Percentiles rank a stretch among this genome's conserved stretches.
Conservation (phyloP, 169 alveolate species). For the Cryptosporidium viatorum region DNA sequence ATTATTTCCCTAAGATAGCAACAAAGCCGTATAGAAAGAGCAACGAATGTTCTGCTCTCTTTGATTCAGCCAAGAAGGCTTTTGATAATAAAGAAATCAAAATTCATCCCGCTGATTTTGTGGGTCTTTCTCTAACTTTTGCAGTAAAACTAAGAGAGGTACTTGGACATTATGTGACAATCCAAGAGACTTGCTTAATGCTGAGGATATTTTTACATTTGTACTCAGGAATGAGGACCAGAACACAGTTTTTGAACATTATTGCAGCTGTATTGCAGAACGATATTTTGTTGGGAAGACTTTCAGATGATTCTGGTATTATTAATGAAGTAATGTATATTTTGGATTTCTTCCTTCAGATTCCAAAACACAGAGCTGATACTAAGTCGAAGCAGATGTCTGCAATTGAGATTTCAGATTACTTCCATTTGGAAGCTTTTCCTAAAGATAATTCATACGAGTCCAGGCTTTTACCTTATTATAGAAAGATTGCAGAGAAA, state of each 20-base stretch:
- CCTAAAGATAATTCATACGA: slow-evolving; percentile 68
- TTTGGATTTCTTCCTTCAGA: slow-evolving; percentile 17
- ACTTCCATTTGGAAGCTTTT: slow-evolving; percentile 28
- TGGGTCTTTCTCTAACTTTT: slow-evolving; percentile 40
- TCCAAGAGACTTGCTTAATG: slow-evolving; percentile 60
- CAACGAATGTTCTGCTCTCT: slow-evolving; percentile 56
- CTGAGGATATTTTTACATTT: slow-evolving; percentile 45
- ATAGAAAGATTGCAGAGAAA: slow-evolving; percentile 16
- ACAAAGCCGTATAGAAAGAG: slow-evolving; percentile 56
- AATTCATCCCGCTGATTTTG: slow-evolving; percentile 35
- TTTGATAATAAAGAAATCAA: slow-evolving; percentile 9
- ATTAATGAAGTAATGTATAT: neutral
- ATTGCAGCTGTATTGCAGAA: slow-evolving; percentile 66
- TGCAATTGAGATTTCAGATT: slow-evolving; percentile 22
- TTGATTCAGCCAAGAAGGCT: slow-evolving; percentile 54
- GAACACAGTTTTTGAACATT: slow-evolving; percentile 46
- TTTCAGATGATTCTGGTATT: slow-evolving; percentile 4
- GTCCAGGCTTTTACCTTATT: slow-evolving; percentile 46
- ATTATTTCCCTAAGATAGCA: slow-evolving; percentile 52
- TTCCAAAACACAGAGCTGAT: slow-evolving; percentile 61
- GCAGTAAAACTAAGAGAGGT: slow-evolving; percentile 36
- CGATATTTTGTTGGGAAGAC: slow-evolving; percentile 43
- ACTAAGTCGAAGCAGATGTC: slow-evolving; percentile 49
- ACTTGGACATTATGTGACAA: slow-evolving; percentile 29
- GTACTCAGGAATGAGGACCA: slow-evolving; percentile 68